phyloP scores from a whole-genome alignment of 768 basidiomycete species.

The Ephemerocybe angulata region DNA sequence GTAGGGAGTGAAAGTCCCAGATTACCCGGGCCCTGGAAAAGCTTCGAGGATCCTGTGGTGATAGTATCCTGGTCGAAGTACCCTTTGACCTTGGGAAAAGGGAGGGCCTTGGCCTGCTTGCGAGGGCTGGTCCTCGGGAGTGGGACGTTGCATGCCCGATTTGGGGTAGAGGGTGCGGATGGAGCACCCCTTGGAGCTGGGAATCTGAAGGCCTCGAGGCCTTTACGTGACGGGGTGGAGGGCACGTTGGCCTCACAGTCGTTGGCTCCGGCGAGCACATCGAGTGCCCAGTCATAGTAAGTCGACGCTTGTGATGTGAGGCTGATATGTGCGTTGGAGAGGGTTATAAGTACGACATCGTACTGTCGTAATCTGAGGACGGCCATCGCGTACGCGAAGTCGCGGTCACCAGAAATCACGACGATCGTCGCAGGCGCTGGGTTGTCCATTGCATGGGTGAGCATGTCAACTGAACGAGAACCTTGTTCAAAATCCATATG shows the following conservation, averaged over 20 bases:
- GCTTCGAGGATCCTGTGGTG: background rate
- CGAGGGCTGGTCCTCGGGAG: background rate
- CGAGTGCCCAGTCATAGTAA: conserved; percentile 42
- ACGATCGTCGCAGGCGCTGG: conserved; percentile 46
- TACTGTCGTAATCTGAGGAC: conserved; percentile 52
- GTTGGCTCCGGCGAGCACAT: conserved; percentile 25
- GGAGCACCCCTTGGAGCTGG: background rate
- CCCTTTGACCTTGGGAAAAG: background rate
- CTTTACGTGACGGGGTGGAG: background rate
- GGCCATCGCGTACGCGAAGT: conserved; percentile 63
- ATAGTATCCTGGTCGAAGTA: background rate
- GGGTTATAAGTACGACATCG: conserved; percentile 49
- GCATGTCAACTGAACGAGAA: conserved; percentile 53
- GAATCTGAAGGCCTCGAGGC: background rate
- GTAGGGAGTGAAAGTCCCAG: too few species aligned
- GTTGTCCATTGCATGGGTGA: conserved; percentile 63
- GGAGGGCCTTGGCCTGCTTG: background rate
- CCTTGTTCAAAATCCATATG: background rate
- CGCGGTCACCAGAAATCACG: conserved; percentile 64
- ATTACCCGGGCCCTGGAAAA: too few species aligned
- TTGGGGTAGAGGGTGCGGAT: background rate
- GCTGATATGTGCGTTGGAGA: conserved; percentile 36
- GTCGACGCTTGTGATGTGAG: conserved; percentile 53
- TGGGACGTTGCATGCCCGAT: background rate
- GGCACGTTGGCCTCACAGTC: background rate